Conservation (phyloP, 192 early-diverging fungal species). For the Thoreauomyces humboldtii region DNA sequence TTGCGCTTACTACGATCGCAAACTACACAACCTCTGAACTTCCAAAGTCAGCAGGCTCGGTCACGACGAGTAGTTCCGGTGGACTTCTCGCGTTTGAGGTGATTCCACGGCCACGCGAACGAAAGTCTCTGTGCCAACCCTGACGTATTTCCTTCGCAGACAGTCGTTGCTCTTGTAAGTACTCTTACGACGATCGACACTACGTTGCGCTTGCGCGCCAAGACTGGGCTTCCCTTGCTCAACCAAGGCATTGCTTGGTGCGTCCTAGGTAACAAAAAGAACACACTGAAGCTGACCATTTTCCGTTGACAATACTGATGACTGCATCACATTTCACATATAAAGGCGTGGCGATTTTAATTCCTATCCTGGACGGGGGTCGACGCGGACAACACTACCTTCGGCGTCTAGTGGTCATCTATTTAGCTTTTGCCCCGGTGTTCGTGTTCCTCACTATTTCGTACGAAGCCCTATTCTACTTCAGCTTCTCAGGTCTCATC, state of each 20-base stretch:
- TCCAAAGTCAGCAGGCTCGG: constrained; percentile 14
- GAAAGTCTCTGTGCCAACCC: neutral
- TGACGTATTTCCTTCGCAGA: constrained; percentile 27
- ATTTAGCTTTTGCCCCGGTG: constrained; percentile 80
- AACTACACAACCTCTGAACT: constrained; percentile 11
- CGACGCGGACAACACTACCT: constrained; percentile 69
- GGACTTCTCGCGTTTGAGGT: too few relatives aligned
- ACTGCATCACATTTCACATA: neutral
- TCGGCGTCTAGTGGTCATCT: constrained; percentile 76
- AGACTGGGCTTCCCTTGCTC: constrained; percentile 63
- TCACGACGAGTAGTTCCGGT: too few relatives aligned
- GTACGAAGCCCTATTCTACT: constrained; percentile 88
- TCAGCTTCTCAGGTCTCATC: constrained; percentile 70
- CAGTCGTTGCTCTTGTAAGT: constrained; percentile 50
- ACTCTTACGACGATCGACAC: constrained; percentile 64
- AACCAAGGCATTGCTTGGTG: constrained; percentile 69
- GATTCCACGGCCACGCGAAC: too few relatives aligned
- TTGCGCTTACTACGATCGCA: constrained; percentile 29
- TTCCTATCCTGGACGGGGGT: constrained; percentile 64
- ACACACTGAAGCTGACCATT: too few relatives aligned
- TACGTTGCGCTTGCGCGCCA: constrained; percentile 50
- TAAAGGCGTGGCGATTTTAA: constrained; percentile 47
- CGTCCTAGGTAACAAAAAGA: constrained; percentile 57
- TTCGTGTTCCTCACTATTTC: constrained; percentile 88
- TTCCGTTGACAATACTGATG: too few relatives aligned